These are phyloP conservation scores for Arbutus unedo DNA, from an alignment of 148 eudicot species.

Conservation along the genomic window DNA sequence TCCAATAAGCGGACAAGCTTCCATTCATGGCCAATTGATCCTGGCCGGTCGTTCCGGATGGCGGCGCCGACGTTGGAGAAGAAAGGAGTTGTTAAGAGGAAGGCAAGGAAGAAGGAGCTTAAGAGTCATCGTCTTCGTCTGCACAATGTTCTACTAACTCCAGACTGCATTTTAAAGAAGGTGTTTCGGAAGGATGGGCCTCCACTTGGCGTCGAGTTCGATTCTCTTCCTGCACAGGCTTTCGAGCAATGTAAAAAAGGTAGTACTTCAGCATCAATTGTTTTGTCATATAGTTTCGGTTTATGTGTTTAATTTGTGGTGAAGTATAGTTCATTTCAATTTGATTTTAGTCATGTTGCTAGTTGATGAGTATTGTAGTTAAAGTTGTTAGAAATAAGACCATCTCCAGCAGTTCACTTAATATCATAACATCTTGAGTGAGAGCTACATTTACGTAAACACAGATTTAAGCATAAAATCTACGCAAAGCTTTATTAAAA, in stretches of 20 bases:
- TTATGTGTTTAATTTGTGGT: slow-evolving; percentile 1
- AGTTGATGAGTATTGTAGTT: neutral
- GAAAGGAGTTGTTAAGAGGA: slow-evolving; percentile 5
- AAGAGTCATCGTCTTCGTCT: slow-evolving; percentile 22
- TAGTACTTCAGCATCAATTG: neutral
- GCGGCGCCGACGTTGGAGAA: neutral
- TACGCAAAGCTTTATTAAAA: neutral
- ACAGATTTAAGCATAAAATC: neutral
- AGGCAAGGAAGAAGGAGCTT: slow-evolving; percentile 21
- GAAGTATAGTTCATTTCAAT: neutral
- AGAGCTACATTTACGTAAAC: neutral
- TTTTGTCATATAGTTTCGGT: neutral
- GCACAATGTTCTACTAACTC: slow-evolving; percentile 44
- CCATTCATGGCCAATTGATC: neutral
- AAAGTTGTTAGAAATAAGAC: neutral
- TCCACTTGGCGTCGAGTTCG: slow-evolving; percentile 65
- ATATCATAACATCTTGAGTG: neutral
- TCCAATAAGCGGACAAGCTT: neutral
- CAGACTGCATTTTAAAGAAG: slow-evolving; percentile 51
- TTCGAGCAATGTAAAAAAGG: slow-evolving; percentile 27
- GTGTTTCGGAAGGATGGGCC: slow-evolving; percentile 81
- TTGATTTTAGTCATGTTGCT: neutral
- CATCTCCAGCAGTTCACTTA: neutral
- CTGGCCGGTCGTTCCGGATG: neutral
- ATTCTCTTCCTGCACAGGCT: slow-evolving; percentile 53